phyloP scores from a whole-genome alignment of 331 rosid species.

The Acacia concinna region DNA sequence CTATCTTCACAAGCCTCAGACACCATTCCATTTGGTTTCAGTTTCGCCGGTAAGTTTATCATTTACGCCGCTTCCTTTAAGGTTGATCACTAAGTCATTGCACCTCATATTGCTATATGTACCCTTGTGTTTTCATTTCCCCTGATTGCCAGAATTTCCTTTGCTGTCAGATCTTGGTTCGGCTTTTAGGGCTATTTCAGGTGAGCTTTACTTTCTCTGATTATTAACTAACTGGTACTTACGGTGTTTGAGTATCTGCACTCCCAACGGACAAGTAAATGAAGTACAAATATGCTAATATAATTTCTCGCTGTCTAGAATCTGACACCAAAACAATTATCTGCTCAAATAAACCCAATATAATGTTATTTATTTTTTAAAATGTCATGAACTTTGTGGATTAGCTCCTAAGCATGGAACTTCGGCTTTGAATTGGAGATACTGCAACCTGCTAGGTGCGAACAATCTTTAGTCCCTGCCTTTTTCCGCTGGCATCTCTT shows the following conservation, averaged over 20 bases:
- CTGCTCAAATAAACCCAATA: constrained; percentile 18
- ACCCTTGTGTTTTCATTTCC: constrained; percentile 7
- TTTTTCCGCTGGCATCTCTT: background rate
- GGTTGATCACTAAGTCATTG: constrained; percentile 22
- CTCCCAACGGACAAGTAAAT: background rate
- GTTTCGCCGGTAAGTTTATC: constrained; percentile 22
- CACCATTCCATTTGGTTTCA: constrained; percentile 8
- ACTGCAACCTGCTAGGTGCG: background rate
- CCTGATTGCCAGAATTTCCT: constrained; percentile 32
- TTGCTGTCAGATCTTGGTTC: constrained; percentile 53
- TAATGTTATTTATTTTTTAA: background rate
- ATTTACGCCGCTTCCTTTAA: background rate
- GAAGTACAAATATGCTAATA: constrained; percentile 5
- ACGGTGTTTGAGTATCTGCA: background rate
- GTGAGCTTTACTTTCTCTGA: constrained; percentile 25
- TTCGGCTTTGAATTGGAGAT: constrained; percentile 1
- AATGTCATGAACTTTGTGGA: background rate
- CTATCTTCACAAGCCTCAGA: constrained; percentile 10
- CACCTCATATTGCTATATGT: constrained; percentile 20
- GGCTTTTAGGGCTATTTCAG: constrained; percentile 30
- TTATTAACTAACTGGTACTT: background rate
- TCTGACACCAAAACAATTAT: background rate
- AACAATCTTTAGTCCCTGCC: background rate
- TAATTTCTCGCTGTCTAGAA: background rate
- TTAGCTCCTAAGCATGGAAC: background rate